Base-by-base conservation (phyloP, 2,329 filamentous ascomycete genomes). In the Penicillium glabrum region DNA sequence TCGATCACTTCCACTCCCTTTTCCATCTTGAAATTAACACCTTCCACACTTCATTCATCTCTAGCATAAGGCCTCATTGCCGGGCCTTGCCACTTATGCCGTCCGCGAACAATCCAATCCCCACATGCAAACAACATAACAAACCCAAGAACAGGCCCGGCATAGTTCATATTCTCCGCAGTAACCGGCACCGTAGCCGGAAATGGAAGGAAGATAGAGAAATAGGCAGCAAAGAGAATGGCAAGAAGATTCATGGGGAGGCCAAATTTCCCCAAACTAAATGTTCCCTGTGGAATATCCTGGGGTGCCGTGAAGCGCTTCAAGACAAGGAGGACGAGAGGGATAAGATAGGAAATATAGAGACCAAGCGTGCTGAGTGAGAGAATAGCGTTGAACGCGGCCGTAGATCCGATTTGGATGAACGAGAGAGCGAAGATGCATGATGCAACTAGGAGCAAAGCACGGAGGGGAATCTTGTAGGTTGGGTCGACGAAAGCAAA, bases 371-470 rank as follows among this genome's bases (percentile, higher is more conserved):
- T 73, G 13, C 76, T 76, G 11, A 84, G 71, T 2, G 80, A 82
- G n/a, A 80, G 72, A 60, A 83, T 78, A 54, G 78, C 79, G 64
- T 82, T 81, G 69, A 83, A 82, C 7, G 80, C 81, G 21, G 75
- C 73, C 10, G 73, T 68, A 19, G 75, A 80, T 33, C 77, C 80
- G 45, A 82, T 76, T 67, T 79, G 80, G 69, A 82, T 81, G 45
- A 81, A 41, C 19, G 37, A 41, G 19, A 41, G 37, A 3, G 19
- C 37, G 10, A 41, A 41, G 6, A 37, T 31, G 31, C 19, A 35
- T 35, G 29, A 48, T 48, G 27, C 46, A 23, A 67, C 70, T 35
- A 69, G 59, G 21, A 63, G 52, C 35, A 74, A 61, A 6, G 76
- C 65, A 59, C 75, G 75, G 29, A 78, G 62, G 0, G 77, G 79